Evolutionary conservation across 1,139 yeast genomes (phyloP).

Genomic region (Candida sp.): DNA sequence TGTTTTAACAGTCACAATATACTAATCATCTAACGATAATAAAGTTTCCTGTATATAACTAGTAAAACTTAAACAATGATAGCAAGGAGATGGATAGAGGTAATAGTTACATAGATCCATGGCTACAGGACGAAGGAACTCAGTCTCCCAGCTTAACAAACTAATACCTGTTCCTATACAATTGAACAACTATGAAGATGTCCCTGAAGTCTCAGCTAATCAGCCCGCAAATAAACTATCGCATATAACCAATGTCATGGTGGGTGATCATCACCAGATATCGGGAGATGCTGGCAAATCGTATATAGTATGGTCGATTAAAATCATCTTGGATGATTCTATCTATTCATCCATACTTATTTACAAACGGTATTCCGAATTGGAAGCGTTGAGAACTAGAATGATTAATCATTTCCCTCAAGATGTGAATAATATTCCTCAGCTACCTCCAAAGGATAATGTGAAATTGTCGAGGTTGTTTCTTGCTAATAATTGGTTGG

Average conservation of each 20-base stretch:
- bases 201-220: constrained; percentile 11
- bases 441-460: constrained; percentile 61
- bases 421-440: constrained; percentile 41
- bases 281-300: constrained; percentile 36
- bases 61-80: no score
- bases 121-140: constrained; percentile 10
- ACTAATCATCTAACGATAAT: no score
- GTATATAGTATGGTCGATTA: constrained; percentile 48
- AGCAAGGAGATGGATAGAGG: no score
- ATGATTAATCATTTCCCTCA: constrained; percentile 31
- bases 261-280: constrained; percentile 37
- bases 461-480: constrained; percentile 48
- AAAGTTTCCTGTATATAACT: no score
- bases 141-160: constrained; percentile 26
- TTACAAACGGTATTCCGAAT: constrained; percentile 65
- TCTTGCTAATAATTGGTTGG: constrained; percentile 49
- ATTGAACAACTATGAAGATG: constrained; percentile 24
- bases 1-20: no score
- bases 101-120: neutral
- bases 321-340: constrained; percentile 39
- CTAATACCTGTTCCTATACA: constrained; percentile 39
- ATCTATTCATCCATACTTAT: constrained; percentile 46
- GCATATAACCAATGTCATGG: constrained; percentile 36
- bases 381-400: constrained; percentile 44
- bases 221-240: constrained; percentile 11